A percentile compares a stretch with the other conserved stretches of the same genome.
These are phyloP conservation scores for Aspergillus intermedius DNA, from an alignment of 2,329 filamentous ascomycete species.

Conservation along the genomic window DNA sequence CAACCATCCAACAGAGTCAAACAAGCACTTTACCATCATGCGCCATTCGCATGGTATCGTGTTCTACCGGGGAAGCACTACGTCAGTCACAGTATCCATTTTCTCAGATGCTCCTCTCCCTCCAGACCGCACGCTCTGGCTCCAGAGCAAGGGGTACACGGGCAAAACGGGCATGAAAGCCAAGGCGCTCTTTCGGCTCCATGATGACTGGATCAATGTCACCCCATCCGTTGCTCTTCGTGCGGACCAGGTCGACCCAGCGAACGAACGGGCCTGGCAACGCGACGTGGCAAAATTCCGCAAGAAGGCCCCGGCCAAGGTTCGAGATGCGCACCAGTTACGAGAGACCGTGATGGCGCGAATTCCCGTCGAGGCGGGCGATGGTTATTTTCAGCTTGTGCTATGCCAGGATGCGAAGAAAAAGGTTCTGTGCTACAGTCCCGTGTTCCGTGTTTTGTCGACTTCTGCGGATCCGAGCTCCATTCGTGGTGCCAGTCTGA, in stretches of 20 bases:
- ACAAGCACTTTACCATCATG: constrained; percentile 59
- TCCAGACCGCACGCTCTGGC: constrained; percentile 54
- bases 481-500: constrained; percentile 58
- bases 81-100: constrained; percentile 58
- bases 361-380: constrained; percentile 56
- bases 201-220: constrained; percentile 60
- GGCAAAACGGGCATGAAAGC: constrained; percentile 63
- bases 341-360: constrained; percentile 60
- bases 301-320: constrained; percentile 46
- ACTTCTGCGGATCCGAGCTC: constrained; percentile 56
- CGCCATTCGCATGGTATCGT: constrained; percentile 60
- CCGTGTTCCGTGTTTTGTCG: constrained; percentile 63
- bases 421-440: constrained; percentile 58
- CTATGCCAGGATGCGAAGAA: constrained; percentile 52
- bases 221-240: constrained; percentile 51
- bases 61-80: constrained; percentile 60
- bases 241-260: constrained; percentile 45
- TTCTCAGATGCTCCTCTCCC: constrained; percentile 56
- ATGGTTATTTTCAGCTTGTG: constrained; percentile 64
- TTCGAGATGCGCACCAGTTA: constrained; percentile 46
- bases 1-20: constrained; percentile 57
- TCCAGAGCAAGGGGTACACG: constrained; percentile 62
- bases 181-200: constrained; percentile 56
- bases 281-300: constrained; percentile 59
- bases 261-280: constrained; percentile 61